Evolutionary conservation across 345 rosid species (phyloP), one percentile per base, ranked within the genome.

Genomic region (Eutrema heterophyllum): DNA sequence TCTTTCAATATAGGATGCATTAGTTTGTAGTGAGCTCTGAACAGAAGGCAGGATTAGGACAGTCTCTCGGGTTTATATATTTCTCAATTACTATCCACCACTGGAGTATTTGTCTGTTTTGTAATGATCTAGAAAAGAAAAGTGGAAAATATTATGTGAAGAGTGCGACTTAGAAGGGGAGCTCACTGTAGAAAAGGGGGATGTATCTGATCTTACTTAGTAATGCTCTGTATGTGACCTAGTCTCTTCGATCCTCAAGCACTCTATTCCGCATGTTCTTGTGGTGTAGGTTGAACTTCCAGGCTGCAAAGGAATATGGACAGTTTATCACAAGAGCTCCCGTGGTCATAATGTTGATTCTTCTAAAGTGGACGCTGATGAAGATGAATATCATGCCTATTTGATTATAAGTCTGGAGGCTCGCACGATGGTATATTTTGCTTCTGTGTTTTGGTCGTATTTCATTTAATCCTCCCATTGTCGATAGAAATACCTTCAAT

Each of bases 291-390:
- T 95, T 80, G 93, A 92, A 78, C 89, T 95, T 67, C 86, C 91
- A 45, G 97, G 99, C 68, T 95, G 99, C 81, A 92, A 83, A 83
- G 99, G 96, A 79, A 92, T 95, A 82, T 95, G 99, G 99, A 90
- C 97, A 16, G 98, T 95, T 70, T 95, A 90, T 82, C 99, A 92
- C 82, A 92, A 95, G 85, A 92, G 85, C 76, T 75, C 93, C 21
- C 89, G 94, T 60, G 74, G 86, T 55, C 89, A 84, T 71, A 87
- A 73, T 82, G 84, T 71, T 46, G 97, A 93, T 84, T 81, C 88
- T 56, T 87, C 96, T 67, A 90, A 80, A 84, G 68, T 80, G 40
- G 83, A 85, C 12, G 83, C 77, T 52, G 86, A 74, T 27, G 97
- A 84, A 35, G 99, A 90, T 46, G 99, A 95, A 72, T 95, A 90